Evolutionary conservation across 1,139 yeast genomes (phyloP).

Genomic region (Candida tetrigidarum): DNA sequence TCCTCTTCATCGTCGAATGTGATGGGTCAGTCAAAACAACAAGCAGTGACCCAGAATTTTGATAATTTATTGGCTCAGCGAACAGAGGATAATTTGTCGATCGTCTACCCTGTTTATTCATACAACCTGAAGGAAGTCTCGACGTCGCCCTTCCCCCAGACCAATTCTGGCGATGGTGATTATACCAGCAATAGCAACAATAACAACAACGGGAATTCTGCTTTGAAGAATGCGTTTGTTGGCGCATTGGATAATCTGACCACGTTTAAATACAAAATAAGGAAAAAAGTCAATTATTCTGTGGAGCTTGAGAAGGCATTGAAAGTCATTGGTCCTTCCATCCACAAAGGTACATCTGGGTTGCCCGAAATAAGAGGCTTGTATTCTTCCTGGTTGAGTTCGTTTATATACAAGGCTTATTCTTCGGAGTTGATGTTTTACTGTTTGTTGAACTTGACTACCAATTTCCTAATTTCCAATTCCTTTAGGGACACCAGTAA

Average conservation of each 20-base stretch:
- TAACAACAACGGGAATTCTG: background rate
- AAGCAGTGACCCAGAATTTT: slow-evolving; percentile 29
- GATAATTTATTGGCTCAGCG: slow-evolving; percentile 30
- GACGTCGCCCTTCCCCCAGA: background rate
- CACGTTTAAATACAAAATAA: slow-evolving; percentile 17
- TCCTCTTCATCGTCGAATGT: background rate
- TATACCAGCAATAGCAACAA: background rate
- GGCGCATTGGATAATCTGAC: slow-evolving; percentile 19
- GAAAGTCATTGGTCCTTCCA: slow-evolving; percentile 23
- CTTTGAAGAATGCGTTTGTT: background rate
- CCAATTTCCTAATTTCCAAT: slow-evolving; percentile 44
- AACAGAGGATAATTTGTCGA: slow-evolving; percentile 35
- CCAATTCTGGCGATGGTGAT: too few species aligned
- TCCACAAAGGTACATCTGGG: slow-evolving; percentile 32
- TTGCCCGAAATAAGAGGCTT: slow-evolving; percentile 35
- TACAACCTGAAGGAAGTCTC: slow-evolving; percentile 6
- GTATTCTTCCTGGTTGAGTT: slow-evolving; percentile 39
- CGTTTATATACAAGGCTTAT: slow-evolving; percentile 33
- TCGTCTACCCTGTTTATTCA: slow-evolving; percentile 36
- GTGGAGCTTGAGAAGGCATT: slow-evolving; percentile 17
- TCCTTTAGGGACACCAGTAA: slow-evolving; percentile 25
- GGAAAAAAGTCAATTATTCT: slow-evolving; percentile 22
- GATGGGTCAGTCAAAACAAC: slow-evolving; percentile 4
- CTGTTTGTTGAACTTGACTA: slow-evolving; percentile 43
- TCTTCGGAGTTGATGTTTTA: slow-evolving; percentile 36